phyloP scores from a whole-genome alignment of 2,329 filamentous ascomycete species.

The Orbilia blumenaviensis region DNA sequence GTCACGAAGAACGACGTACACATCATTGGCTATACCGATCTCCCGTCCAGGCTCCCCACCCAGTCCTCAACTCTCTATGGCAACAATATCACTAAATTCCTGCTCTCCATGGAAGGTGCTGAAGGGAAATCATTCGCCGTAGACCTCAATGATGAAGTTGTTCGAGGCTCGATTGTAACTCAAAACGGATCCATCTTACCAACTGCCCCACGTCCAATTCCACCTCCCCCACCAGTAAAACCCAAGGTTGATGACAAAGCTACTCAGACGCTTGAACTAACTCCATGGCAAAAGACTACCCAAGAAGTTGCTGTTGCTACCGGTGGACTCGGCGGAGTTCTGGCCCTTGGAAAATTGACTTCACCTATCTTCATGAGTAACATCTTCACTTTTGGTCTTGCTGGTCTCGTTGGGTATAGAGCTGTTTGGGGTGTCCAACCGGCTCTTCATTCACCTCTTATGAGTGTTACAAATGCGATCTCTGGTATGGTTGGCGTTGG shows the following conservation, averaged over 20 bases:
- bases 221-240: constrained; percentile 66
- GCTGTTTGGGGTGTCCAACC: constrained; percentile 87
- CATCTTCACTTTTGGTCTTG: constrained; percentile 82
- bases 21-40: constrained; percentile 87
- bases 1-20: constrained; percentile 79
- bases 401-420: constrained; percentile 85
- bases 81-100: constrained; percentile 90
- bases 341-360: constrained; percentile 82
- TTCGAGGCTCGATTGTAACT: constrained; percentile 84
- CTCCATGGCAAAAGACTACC: constrained; percentile 81
- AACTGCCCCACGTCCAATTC: constrained; percentile 56
- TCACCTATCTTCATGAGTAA: constrained; percentile 88
- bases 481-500: constrained; percentile 88
- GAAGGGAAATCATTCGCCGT: constrained; percentile 81
- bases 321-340: constrained; percentile 77
- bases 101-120: constrained; percentile 78
- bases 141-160: constrained; percentile 83
- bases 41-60: constrained; percentile 84
- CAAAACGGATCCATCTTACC: constrained; percentile 79
- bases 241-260: constrained; percentile 60
- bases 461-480: constrained; percentile 94
- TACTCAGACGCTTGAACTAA: constrained; percentile 71
- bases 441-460: constrained; percentile 84
- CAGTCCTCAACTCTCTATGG: constrained; percentile 91
- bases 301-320: constrained; percentile 79